A percentile compares a stretch with the other conserved stretches of the same genome.
phyloP scores from a whole-genome alignment of 768 basidiomycete genomes.

The Lactifluus pinguis region DNA sequence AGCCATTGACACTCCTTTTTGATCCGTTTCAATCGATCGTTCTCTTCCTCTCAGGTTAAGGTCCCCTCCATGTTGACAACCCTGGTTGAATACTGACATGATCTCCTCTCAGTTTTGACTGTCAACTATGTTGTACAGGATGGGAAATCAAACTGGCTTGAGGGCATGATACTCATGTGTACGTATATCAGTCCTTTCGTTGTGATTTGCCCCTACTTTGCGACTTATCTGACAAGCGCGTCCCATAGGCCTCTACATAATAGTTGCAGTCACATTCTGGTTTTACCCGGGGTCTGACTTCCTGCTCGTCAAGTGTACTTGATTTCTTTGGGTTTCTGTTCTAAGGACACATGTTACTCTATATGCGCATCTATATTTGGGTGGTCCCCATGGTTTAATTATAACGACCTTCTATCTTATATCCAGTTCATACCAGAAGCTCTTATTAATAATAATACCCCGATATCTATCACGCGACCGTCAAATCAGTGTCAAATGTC shows the following conservation, averaged over 20 bases:
- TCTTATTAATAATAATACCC: too few species aligned
- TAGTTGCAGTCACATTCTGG: constrained; percentile 64
- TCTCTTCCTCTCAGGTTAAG: constrained; percentile 37
- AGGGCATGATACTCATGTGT: constrained; percentile 68
- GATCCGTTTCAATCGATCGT: constrained; percentile 84
- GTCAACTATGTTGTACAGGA: constrained; percentile 78
- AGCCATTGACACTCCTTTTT: constrained; percentile 73
- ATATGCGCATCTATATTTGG: neutral
- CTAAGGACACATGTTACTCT: neutral
- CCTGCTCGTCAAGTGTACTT: constrained; percentile 9
- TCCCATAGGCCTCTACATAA: constrained; percentile 53
- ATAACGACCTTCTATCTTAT: too few species aligned
- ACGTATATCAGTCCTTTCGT: constrained; percentile 21
- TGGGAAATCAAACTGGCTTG: constrained; percentile 79
- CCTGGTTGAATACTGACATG: neutral
- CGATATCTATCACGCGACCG: too few species aligned
- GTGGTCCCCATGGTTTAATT: too few species aligned
- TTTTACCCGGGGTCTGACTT: constrained; percentile 35
- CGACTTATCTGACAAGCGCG: constrained; percentile 1
- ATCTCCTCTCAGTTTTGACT: constrained; percentile 51
- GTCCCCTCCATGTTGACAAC: neutral
- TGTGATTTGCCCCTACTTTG: neutral
- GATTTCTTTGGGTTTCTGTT: neutral
- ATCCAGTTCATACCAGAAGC: too few species aligned
- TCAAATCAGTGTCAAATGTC: too few species aligned